phyloP scores from a whole-genome alignment of 345 rosid species.

The Psidium guajava region DNA sequence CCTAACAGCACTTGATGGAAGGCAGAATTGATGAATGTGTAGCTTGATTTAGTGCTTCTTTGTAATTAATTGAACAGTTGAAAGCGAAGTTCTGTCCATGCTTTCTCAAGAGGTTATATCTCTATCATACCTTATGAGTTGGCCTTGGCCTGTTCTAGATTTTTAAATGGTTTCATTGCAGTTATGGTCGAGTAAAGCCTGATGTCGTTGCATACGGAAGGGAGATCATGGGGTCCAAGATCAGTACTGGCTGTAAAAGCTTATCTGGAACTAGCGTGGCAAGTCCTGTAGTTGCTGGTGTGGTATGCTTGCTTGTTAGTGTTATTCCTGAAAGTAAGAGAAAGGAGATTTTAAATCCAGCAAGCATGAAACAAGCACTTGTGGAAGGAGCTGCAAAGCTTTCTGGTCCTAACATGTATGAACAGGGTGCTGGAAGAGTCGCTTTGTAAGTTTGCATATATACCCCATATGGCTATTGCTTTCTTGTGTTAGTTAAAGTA shows the following conservation, averaged over 20 bases:
- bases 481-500: neutral
- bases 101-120: neutral
- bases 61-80: neutral
- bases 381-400: constrained; percentile 99
- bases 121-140: neutral
- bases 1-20: neutral
- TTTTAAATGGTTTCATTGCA: constrained; percentile 11
- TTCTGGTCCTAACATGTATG: constrained; percentile 89
- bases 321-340: constrained; percentile 61
- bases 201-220: constrained; percentile 96
- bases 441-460: constrained; percentile 53
- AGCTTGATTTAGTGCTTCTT: neutral
- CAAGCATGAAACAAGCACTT: constrained; percentile 98
- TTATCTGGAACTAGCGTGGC: constrained; percentile 98
- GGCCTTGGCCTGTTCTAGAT: neutral
- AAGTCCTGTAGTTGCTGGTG: constrained; percentile 99
- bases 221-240: constrained; percentile 95
- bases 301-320: constrained; percentile 90
- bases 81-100: neutral
- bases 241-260: constrained; percentile 93
- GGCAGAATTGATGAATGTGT: neutral
- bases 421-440: constrained; percentile 98
- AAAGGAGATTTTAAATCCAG: constrained; percentile 74
- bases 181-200: constrained; percentile 94
- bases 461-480: neutral